Evolutionary conservation across 1,284 basidiomycete species (phyloP), one percentile per base, ranked within the genome.

Genomic region (Nidula niveotomentosa): DNA sequence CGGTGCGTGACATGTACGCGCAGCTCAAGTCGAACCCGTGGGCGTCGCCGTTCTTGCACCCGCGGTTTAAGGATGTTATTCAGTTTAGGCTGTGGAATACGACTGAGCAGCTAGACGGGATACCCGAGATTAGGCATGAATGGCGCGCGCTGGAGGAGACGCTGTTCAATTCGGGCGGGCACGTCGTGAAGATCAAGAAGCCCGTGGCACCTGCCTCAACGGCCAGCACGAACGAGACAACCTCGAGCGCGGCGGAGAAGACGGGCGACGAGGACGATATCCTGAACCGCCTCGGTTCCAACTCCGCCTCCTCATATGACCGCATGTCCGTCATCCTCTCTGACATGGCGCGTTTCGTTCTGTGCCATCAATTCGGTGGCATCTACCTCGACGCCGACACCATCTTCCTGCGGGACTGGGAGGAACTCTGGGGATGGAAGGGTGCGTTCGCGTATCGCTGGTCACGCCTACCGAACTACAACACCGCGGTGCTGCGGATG

Each of bases 21-120:
- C 76, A 80, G 60, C 76, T 92, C 43, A 82, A 81, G 48, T 71
- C 73, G 2, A 91, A 82, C 66, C 86, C 88, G 0, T 92, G 89
- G 89, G 85, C 86, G 0, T 78, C 86, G 2, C 89, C 90, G 0
- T 90, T 92, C 77, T 71, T 92, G 30, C 85, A 91, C 65, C 79
- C 80, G 13, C 75, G 88, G 48, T 91, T 91, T 73, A 76, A 80
- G 52, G 85, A 90, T 53, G 83, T 88, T 12, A 85, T 92, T 67
- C 82, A 87, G 59, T 92, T 92, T 77, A 86, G 85, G 66, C 75
- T 91, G 68, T 92, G 90, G 90, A 91, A 91, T 64, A 91, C 89
- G 17, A 91, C 89, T 1, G 89, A 91, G 65, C 88, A 90, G 69
- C 76, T 92, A 15, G 89, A 92, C 60, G 84, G 83, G 6, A 75